A percentile compares a stretch with the other conserved stretches of the same genome.
Conservation (phyloP, 1,139 yeast genomes). For the Debaryomycetaceae sp. region DNA sequence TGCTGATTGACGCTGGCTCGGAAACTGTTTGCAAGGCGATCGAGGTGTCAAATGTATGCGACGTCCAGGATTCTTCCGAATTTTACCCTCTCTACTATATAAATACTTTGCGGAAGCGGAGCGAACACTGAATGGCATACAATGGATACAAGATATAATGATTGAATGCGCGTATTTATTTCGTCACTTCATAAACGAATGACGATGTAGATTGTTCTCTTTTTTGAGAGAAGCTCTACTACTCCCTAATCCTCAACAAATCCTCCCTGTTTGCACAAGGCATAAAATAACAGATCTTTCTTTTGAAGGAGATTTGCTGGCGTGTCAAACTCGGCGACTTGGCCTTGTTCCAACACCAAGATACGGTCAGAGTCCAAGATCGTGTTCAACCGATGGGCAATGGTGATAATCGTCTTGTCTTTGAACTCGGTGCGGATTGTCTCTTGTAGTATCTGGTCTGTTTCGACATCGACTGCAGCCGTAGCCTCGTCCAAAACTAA, state of each 20-base stretch:
- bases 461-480: slow-evolving; percentile 94
- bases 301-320: slow-evolving; percentile 61
- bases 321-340: slow-evolving; percentile 77
- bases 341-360: slow-evolving; percentile 76
- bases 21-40: slow-evolving; percentile 7
- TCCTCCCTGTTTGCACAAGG: slow-evolving; percentile 66
- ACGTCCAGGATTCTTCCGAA: slow-evolving; percentile 29
- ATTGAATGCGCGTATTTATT: too few species aligned
- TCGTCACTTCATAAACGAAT: slow-evolving; percentile 1
- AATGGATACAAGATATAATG: too few species aligned
- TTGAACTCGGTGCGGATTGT: slow-evolving; percentile 79
- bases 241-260: slow-evolving; percentile 15
- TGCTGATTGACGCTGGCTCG: slow-evolving; percentile 3
- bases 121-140: slow-evolving; percentile 45
- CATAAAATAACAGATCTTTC: slow-evolving; percentile 62
- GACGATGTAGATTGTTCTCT: not conserved
- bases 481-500: slow-evolving; percentile 92
- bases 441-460: slow-evolving; percentile 77
- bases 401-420: slow-evolving; percentile 83
- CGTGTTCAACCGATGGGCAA: slow-evolving; percentile 91
- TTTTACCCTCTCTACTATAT: slow-evolving; percentile 56
- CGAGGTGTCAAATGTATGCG: slow-evolving; percentile 17
- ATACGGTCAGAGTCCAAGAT: slow-evolving; percentile 87
- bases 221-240: not conserved
- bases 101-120: slow-evolving; percentile 65